Evolutionary conservation across 805 yeast genomes (phyloP).

Genomic region (Candida endomychidarum): DNA sequence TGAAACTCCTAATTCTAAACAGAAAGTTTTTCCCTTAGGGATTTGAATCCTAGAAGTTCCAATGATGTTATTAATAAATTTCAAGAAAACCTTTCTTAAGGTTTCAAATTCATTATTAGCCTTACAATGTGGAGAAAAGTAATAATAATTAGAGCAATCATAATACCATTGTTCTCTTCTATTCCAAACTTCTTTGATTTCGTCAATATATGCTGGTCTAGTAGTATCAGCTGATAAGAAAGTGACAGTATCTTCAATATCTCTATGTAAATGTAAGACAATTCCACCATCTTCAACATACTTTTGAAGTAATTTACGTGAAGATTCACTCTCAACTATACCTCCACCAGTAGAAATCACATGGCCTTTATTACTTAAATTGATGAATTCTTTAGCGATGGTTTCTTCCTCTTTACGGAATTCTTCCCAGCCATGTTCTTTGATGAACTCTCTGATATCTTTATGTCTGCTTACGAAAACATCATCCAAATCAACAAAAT

Average conservation of each 20-base stretch:
- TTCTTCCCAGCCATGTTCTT: conserved; percentile 77
- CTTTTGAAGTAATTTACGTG: conserved; percentile 61
- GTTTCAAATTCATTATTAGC: conserved; percentile 52
- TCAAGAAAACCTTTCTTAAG: conserved; percentile 58
- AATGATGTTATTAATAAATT: conserved; percentile 59
- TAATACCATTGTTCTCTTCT: conserved; percentile 78
- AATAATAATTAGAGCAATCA: conserved; percentile 75
- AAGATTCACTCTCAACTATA: conserved; percentile 71
- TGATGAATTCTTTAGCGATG: conserved; percentile 52
- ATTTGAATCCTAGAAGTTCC: conserved; percentile 46
- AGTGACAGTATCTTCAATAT: conserved; percentile 72
- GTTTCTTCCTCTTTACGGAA: conserved; percentile 70
- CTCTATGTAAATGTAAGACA: conserved; percentile 89
- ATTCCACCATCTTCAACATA: conserved; percentile 63
- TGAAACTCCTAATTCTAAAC: conserved; percentile 69
- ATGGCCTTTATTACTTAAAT: conserved; percentile 44
- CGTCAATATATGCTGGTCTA: conserved; percentile 85
- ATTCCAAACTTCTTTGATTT: conserved; percentile 78
- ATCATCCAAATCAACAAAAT: conserved; percentile 73
- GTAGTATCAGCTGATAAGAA: conserved; percentile 76
- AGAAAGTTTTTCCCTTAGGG: conserved; percentile 56
- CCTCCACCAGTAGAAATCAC: conserved; percentile 98
- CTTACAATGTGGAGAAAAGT: conserved; percentile 73
- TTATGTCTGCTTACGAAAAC: conserved; percentile 58
- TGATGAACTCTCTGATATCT: conserved; percentile 61